Evolutionary conservation across 345 rosid genomes (phyloP).

Genomic region (Salix caprea): DNA sequence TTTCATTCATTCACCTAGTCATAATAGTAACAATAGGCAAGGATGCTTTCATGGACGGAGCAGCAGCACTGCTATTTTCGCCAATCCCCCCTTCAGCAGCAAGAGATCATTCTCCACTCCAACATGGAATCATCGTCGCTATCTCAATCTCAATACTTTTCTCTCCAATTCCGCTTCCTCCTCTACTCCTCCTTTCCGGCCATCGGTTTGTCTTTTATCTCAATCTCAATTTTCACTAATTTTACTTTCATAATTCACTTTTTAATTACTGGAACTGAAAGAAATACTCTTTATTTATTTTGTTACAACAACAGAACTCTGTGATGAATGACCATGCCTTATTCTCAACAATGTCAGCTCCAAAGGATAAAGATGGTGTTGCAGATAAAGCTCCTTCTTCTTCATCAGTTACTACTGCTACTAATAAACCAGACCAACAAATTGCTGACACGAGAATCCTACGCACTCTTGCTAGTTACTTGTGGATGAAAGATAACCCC

Average conservation of each 20-base stretch:
- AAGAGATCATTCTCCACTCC: neutral
- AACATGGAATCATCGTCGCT: neutral
- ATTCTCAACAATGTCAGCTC: slow-evolving; percentile 43
- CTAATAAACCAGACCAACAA: slow-evolving; percentile 8
- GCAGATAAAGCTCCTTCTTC: slow-evolving; percentile 19
- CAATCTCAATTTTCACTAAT: neutral
- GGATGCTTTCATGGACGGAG: neutral
- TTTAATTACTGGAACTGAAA: too few species aligned
- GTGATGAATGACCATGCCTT: slow-evolving; percentile 30
- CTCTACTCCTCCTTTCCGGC: neutral
- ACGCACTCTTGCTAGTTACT: slow-evolving; percentile 64
- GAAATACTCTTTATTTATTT: neutral
- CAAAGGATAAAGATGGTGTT: slow-evolving; percentile 1
- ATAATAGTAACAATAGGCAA: too few species aligned
- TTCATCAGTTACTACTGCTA: neutral
- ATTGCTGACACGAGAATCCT: slow-evolving; percentile 70
- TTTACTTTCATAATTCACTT: neutral
- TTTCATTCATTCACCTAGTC: neutral
- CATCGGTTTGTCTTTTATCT: slow-evolving; percentile 5
- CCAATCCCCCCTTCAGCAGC: neutral
- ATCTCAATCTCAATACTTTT: neutral
- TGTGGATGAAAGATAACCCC: slow-evolving; percentile 83
- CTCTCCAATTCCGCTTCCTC: neutral
- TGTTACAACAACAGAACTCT: slow-evolving; percentile 25
- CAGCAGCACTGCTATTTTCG: neutral